phyloP scores from a whole-genome alignment of 805 yeast species.

The Saccharomycodes ludwigii region DNA sequence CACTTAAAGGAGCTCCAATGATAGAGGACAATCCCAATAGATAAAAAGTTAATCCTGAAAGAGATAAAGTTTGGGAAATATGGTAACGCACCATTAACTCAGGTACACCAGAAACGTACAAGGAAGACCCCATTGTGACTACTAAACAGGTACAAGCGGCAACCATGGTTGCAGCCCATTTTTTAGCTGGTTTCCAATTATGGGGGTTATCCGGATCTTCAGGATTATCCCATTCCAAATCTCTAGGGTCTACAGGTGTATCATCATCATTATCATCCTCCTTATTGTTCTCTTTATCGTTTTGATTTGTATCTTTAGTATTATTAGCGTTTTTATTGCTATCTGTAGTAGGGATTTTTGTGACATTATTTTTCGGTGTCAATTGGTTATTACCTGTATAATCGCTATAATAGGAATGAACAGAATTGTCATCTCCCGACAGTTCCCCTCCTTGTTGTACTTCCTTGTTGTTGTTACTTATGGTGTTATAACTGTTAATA shows the following conservation, averaged over 20 bases:
- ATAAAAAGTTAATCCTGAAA: constrained; percentile 61
- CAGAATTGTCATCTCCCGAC: too few species aligned
- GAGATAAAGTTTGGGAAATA: constrained; percentile 46
- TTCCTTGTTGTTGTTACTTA: too few species aligned
- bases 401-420: too few species aligned
- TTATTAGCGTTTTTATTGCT: too few species aligned
- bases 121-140: constrained; percentile 64
- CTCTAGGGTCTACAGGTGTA: constrained; percentile 25
- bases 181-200: constrained; percentile 54
- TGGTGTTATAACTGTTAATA: too few species aligned
- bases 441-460: too few species aligned
- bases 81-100: constrained; percentile 36
- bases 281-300: too few species aligned
- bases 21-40: constrained; percentile 64
- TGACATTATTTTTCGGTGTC: too few species aligned
- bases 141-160: constrained; percentile 55
- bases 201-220: constrained; percentile 52
- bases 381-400: too few species aligned
- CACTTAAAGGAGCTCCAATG: constrained; percentile 61
- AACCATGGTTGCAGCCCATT: constrained; percentile 54
- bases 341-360: too few species aligned
- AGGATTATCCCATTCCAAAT: constrained; percentile 49
- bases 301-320: too few species aligned
- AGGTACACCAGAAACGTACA: constrained; percentile 53
- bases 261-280: constrained; percentile 4